Base-by-base conservation (phyloP, 2,329 filamentous ascomycete species). In the Epichloe gansuensis region DNA sequence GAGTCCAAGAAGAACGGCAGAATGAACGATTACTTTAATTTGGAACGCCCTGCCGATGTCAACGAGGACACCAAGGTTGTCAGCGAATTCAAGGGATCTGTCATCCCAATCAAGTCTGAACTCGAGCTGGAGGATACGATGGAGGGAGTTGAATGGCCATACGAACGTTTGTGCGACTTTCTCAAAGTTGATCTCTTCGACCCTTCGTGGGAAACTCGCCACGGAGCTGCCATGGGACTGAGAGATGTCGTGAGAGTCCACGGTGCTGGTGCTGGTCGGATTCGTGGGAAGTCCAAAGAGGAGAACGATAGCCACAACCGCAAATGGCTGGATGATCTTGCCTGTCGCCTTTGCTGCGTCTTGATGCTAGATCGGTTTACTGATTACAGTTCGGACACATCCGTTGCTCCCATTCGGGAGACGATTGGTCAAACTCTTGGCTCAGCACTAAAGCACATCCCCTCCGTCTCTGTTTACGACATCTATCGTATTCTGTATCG, bases 331-430 rank as follows among this genome's bases (percentile, higher is more conserved):
- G 88, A 97, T 63, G 91, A 98, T 63, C 76, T 98, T 50, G 89
- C 91, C n/a, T 96, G 91, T 62, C 86, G 93, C 28, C 78, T 98
- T 48, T 91, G 91, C 67, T 95, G 88, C 65, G 91, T 98, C 50
- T 85, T 98, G 62, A 96, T 98, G 83, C 82, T 98, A 15, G 93
- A 98, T 70, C 84, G 91, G 51, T 98, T 98, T 64, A 94, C 91
- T 53, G 93, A 98, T 65, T 98, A 96, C 71, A 93, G 94, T 54
- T 95, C 91, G 5, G 93, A 98, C 67, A 98, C 89, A 51, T 95
- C 94, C 1, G 90, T 98, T 42, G 93, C 93, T 0, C 93, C 93
- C 0, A 96, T 98, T 57, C 80, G 93, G 58, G 93, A 98, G 71
- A 95, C 91, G 0, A 88, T 95, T 42, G 93, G 93, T 46, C 93